Percentiles rank a stretch among this genome's conserved stretches.
Evolutionary conservation across 2,329 filamentous ascomycete genomes (phyloP).

Genomic region (Colletotrichum sp.): DNA sequence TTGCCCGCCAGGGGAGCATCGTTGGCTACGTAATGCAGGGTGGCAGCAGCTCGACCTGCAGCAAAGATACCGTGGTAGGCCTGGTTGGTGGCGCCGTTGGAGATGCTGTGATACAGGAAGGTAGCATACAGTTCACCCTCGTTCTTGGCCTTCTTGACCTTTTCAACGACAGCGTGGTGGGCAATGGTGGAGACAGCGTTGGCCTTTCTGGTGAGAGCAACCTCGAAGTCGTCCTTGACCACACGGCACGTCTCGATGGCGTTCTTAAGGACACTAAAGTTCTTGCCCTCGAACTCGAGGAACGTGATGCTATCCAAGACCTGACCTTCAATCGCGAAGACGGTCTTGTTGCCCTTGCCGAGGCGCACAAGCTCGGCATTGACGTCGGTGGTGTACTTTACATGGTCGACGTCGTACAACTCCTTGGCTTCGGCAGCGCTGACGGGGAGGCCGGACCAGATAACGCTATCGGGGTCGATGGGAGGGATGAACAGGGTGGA

Average conservation of each 20-base stretch:
- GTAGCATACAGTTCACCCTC: conserved; percentile 84
- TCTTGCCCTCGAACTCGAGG: conserved; percentile 55
- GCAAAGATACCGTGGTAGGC: conserved; percentile 90
- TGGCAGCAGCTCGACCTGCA: conserved; percentile 78
- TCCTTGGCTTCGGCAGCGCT: conserved; percentile 75
- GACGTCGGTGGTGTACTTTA: conserved; percentile 74
- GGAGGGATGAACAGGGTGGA: conserved; percentile 92
- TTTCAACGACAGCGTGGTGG: conserved; percentile 66
- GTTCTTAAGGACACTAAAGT: conserved; percentile 55
- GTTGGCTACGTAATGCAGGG: conserved; percentile 87
- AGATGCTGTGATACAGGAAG: conserved; percentile 79
- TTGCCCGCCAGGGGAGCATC: conserved; percentile 72
- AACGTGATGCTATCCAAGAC: conserved; percentile 76
- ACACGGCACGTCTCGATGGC: conserved; percentile 74
- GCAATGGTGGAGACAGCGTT: conserved; percentile 73
- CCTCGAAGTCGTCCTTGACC: conserved; percentile 76
- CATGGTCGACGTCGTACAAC: conserved; percentile 82
- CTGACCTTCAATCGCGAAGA: conserved; percentile 82
- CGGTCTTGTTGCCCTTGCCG: conserved; percentile 49
- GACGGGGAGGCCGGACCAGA: conserved; percentile 91
- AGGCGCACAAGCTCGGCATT: conserved; percentile 71
- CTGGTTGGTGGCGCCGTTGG: conserved; percentile 78
- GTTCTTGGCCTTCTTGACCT: conserved; percentile 69
- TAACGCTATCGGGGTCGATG: conserved; percentile 84
- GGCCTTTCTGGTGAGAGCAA: conserved; percentile 74